Evolutionary conservation across 768 basidiomycete genomes (phyloP), one percentile per base, ranked within the genome.

Genomic region (Mycena crocata): DNA sequence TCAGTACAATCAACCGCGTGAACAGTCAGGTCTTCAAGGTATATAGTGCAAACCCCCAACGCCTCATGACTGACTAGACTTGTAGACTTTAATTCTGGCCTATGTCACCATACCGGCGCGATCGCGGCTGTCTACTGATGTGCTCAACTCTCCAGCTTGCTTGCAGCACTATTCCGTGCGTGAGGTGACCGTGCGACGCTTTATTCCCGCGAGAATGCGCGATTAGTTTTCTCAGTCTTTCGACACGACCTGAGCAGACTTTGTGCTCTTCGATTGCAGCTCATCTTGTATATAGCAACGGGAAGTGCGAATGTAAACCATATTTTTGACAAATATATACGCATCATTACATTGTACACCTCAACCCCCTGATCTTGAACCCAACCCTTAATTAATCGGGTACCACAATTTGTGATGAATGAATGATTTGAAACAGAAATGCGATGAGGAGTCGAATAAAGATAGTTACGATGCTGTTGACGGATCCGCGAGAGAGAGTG

Each of bases 11-110:
- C 67, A 99, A 98, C 75, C 89, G 98, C 39, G 97, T 98, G 15
- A 98, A 97, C 77, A 90, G 94, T 0, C 95, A 98, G 75, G 97
- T 99, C 5, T 95, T 96, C 80, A 99, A 99, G 89, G 97, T 94
- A 26, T 28, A 70, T 62, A 39, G 13, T 19, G 19, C 21, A 8
- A 1, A 30, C 10, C 28, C 9, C 37, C 28, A 5, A 9, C 21
- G 28, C 48, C 24, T 19, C 42, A 15, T 31, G 10, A 23, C 26
- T 30, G 9, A 55, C 46, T 44, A 40, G 23, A 1, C 13, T 17
- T 9, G 8, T 19, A 99, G 97, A 98, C 96, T 0, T 85, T 99
- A 5, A 86, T 99, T 51, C 78, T 99, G 31, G 86, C 92, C 28
- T 97, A 98, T 68, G 93, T 99, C 54, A 96, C 94, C 1, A 98